Evolutionary conservation across 495 filamentous ascomycete genomes (phyloP), one percentile per base, ranked within the genome.

Genomic region (Penicillium lividum): DNA sequence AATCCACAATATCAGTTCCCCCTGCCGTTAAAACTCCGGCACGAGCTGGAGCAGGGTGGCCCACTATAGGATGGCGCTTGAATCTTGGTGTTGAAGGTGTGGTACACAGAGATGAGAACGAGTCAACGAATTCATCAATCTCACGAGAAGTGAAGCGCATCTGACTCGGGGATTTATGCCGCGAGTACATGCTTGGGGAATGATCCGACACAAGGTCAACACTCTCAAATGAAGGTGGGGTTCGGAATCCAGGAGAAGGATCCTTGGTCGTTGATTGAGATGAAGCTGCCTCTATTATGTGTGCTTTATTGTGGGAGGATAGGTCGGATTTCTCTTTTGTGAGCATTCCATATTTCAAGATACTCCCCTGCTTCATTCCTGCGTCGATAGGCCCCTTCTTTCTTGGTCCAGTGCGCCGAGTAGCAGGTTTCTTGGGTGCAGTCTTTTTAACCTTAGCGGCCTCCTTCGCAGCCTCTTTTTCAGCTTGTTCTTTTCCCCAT

Each of bases 401-500:
- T 53, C 62, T 75, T 16, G 74, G 70, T 5, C 58, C 72, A 16
- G 66, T 61, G 31, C 68, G 74, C 30, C 72, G 68, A 40, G 53
- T 59, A 25, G 67, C 40, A 48, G 76, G 68, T 30, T 68, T 69
- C 42, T 72, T 53, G 7, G 51, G 62, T 1, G 68, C 63, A 42
- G 68, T 61, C 47, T 61, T 54, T 13, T 47, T 57, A 11, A 61
- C 63, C 34, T 64, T 65, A 10, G 46, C 46, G 38, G 69, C 61
- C 54, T 29, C 61, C 42, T 66, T 68, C 13, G 45, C 51, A 29
- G 68, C 61, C 56, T 59, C 61, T 31, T 67, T 70, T 22, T 44
- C 53, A 30, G 70, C 62, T 56, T 83, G 77, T 18, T 82, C 77
- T 52, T 84, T 85, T 60, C 96, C 86, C 85, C 91, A 98, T 25